A percentile compares a stretch with the other conserved stretches of the same genome.
phyloP scores from a whole-genome alignment of 257 asterid genomes.

The Orobanche coerulescens region DNA sequence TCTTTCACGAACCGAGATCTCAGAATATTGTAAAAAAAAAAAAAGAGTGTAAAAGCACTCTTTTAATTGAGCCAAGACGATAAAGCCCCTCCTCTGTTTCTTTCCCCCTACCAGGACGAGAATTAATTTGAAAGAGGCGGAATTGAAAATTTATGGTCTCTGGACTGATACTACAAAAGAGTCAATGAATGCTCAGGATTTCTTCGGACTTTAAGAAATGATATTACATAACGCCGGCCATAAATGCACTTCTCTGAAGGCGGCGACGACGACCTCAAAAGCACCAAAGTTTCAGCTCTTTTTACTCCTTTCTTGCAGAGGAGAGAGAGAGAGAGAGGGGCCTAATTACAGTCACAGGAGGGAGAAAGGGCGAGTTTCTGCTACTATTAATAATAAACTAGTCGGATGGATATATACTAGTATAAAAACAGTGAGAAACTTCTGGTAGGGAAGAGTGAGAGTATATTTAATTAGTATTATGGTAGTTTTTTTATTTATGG shows the following conservation, averaged over 20 bases:
- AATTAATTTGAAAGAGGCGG: too few species aligned
- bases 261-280: conserved; percentile 26
- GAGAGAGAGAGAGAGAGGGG: conserved; percentile 7
- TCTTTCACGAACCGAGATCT: conserved; percentile 22
- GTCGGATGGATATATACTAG: conserved; percentile 21
- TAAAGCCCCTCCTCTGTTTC: background rate
- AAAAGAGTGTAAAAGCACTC: background rate
- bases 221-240: conserved; percentile 23
- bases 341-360: too few species aligned
- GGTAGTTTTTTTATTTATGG: background rate
- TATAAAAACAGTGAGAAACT: background rate
- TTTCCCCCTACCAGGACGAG: background rate
- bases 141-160: too few species aligned
- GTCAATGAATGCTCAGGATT: too few species aligned
- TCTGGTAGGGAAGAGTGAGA: conserved; percentile 9
- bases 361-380: conserved; percentile 24
- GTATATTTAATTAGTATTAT: conserved; percentile 21
- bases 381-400: conserved; percentile 24
- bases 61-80: too few species aligned
- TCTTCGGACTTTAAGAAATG: background rate
- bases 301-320: conserved; percentile 2
- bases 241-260: conserved; percentile 24
- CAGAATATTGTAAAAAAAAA: background rate
- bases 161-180: too few species aligned
- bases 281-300: conserved; percentile 18